Base-by-base conservation (phyloP, 1,284 basidiomycete species). In the Chalciporus sp. region DNA sequence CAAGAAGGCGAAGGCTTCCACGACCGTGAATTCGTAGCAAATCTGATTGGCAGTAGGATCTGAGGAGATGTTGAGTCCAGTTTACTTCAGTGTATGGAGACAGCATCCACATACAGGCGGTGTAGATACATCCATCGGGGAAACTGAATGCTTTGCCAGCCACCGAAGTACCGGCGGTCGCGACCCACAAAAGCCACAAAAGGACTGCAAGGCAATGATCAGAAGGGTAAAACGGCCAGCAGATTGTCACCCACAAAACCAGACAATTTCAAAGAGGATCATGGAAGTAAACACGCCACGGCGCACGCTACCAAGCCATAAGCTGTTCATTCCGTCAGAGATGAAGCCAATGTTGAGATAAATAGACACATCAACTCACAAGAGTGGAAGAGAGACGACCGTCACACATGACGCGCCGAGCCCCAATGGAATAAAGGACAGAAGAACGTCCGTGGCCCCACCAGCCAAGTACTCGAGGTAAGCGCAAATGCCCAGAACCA, bases 121-220 rank as follows among this genome's bases (percentile, higher is more conserved):
- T 5, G 12, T 48, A 54, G n/a, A 53, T 4, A 19, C 65, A 66
- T 35, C 63, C 69, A n/a, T 7, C n/a, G n/a, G 65, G 56, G 42
- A 58, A 63, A 47, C 42, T 26, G 16, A 26, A 49, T 11, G 47
- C 17, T 7, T 29, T 54, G 31, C 19, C 59, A 4, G 29, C 51
- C n/a, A 52, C 23, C 4, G 61, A 50, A 42, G 46, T 55, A 31
- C 56, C 50, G 3, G 63, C 61, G 14, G 53, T 51, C 20, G 27
- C 58, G 20, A 46, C 46, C 66, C 69, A 68, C 4, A 63, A 14
- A 7, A 55, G 5, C 64, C 65, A 67, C 43, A 71, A 42, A 14
- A 64, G 0, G 7, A 60, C 69, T 66, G 50, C 4, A 2, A 33
- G 7, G n/a, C 5, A 29, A 28, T 52, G 47, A 23, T 54, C 49